Evolutionary conservation across 73 alveolate genomes (phyloP).

Genomic region (Breviolum minutum): DNA sequence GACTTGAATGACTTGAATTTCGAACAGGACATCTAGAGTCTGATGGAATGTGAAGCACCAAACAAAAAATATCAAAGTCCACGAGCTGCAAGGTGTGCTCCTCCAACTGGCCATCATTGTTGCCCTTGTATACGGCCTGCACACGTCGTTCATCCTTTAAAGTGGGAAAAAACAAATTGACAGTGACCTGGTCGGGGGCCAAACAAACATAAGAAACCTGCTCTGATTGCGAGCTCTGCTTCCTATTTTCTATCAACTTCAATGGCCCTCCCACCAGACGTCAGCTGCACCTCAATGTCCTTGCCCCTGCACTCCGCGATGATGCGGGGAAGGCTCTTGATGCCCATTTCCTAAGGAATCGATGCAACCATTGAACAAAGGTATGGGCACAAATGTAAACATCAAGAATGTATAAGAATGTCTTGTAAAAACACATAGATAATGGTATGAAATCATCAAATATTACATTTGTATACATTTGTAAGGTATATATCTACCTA

Average conservation of each 20-base stretch:
- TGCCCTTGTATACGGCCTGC: constrained; percentile 90
- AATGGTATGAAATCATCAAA: too few relatives aligned
- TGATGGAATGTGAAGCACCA: background rate
- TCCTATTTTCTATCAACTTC: too few relatives aligned
- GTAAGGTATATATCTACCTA: too few relatives aligned
- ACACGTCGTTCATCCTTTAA: background rate
- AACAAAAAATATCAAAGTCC: background rate
- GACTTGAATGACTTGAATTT: background rate
- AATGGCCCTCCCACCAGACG: background rate
- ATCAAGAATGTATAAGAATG: too few relatives aligned
- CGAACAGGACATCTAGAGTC: background rate
- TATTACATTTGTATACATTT: too few relatives aligned
- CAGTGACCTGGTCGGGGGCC: too few relatives aligned
- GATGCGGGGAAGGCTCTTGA: constrained; percentile 95
- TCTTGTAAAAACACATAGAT: too few relatives aligned
- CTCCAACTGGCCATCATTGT: constrained; percentile 83
- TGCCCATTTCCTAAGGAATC: constrained; percentile 62
- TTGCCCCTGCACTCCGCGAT: constrained; percentile 94
- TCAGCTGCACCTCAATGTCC: constrained; percentile 81
- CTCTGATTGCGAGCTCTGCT: too few relatives aligned
- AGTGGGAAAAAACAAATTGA: too few relatives aligned
- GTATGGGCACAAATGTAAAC: too few relatives aligned
- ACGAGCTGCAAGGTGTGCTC: background rate
- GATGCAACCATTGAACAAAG: too few relatives aligned
- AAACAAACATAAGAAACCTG: too few relatives aligned